phyloP scores from a whole-genome alignment of 495 filamentous ascomycete genomes.

The Chaetomium cochliodes region DNA sequence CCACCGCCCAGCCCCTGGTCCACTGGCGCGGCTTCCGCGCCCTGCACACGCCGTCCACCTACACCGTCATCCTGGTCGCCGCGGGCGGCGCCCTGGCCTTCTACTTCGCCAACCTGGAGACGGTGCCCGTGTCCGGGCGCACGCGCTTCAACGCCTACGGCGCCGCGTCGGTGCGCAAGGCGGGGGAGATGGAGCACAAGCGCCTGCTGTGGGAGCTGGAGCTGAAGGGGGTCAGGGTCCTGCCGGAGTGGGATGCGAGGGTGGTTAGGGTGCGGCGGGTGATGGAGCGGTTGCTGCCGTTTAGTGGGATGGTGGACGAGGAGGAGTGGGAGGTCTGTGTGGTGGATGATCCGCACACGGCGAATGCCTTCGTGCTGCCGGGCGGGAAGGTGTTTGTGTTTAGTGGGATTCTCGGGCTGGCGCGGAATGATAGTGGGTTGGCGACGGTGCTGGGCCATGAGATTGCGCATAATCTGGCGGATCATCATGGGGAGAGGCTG shows the following conservation, averaged over 20 bases:
- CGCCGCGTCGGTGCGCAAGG: slow-evolving; percentile 51
- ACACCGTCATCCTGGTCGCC: slow-evolving; percentile 35
- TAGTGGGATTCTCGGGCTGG: slow-evolving; percentile 74
- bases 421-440: slow-evolving; percentile 67
- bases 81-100: slow-evolving; percentile 48
- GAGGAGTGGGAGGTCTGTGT: slow-evolving; percentile 58
- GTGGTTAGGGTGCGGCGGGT: slow-evolving; percentile 61
- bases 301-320: slow-evolving; percentile 58
- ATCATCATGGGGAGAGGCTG: slow-evolving; percentile 75
- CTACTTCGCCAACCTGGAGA: slow-evolving; percentile 73
- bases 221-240: slow-evolving; percentile 34
- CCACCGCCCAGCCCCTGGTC: slow-evolving; percentile 43
- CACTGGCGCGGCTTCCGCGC: slow-evolving; percentile 27
- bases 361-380: slow-evolving; percentile 88
- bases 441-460: slow-evolving; percentile 89
- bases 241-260: slow-evolving; percentile 44
- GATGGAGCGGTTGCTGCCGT: slow-evolving; percentile 68
- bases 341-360: slow-evolving; percentile 60
- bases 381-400: slow-evolving; percentile 95
- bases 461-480: slow-evolving; percentile 88
- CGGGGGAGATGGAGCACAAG: slow-evolving; percentile 54
- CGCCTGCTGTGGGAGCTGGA: slow-evolving; percentile 49
- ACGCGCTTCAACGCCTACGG: slow-evolving; percentile 78
- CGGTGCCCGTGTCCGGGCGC: slow-evolving; percentile 76
- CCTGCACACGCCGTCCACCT: slow-evolving; percentile 34